Percentiles rank a stretch among this genome's conserved stretches.
Conservation (phyloP, 345 rosid species). For the Murraya koenigii region DNA sequence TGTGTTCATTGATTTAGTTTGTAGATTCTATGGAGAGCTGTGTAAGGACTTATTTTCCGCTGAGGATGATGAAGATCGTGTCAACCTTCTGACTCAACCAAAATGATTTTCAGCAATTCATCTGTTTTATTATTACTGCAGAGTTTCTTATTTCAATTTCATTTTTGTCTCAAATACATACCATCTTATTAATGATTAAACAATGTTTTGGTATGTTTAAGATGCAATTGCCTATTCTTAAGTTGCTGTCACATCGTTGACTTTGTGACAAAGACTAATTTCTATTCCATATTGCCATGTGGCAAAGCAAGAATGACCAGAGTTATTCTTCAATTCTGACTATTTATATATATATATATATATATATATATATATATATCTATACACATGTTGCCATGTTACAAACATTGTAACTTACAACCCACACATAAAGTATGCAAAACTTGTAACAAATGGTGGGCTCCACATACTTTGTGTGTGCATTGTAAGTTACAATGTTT, state of each 20-base stretch:
- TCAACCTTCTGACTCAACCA: neutral
- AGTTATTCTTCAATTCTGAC: no score
- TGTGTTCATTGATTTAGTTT: constrained; percentile 66
- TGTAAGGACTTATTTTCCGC: constrained; percentile 59
- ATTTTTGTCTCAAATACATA: neutral
- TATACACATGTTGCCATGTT: no score
- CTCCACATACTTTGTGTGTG: no score
- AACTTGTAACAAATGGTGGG: no score
- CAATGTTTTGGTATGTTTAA: neutral
- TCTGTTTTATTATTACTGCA: neutral
- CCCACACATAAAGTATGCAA: no score
- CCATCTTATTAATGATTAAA: no score
- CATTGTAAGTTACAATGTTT: no score
- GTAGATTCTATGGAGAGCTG: constrained; percentile 80
- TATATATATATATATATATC: no score
- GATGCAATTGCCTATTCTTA: neutral
- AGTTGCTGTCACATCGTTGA: neutral
- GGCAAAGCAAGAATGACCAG: neutral
- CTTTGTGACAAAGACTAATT: neutral
- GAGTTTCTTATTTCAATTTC: neutral
- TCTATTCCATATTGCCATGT: neutral
- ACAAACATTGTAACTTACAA: no score
- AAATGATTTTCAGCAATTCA: neutral
- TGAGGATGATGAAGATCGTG: neutral
- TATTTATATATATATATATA: no score